phyloP scores from a whole-genome alignment of 1,284 basidiomycete species.

The Dichomitus squalens region DNA sequence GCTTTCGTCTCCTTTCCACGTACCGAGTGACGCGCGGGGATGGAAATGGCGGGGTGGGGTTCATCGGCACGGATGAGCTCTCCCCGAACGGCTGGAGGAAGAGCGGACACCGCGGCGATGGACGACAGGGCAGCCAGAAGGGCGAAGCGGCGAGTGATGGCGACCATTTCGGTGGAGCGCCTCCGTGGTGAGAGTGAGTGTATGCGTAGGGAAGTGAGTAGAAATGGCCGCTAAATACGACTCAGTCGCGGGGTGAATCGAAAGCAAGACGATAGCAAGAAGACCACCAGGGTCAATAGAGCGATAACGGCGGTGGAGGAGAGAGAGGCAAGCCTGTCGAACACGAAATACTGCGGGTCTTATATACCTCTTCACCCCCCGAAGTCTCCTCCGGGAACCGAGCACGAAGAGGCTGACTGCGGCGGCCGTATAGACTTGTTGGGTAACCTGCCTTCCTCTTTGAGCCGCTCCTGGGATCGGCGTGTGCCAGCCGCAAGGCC shows the following conservation, averaged over 20 bases:
- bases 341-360: conserved; percentile 14
- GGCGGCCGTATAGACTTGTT: too few relatives aligned
- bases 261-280: conserved; percentile 31
- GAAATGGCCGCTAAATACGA: conserved; percentile 8
- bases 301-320: conserved; percentile 23
- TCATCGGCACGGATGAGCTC: conserved; percentile 38
- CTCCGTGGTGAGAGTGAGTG: background rate
- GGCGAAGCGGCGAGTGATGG: conserved; percentile 46
- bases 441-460: too few relatives aligned
- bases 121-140: conserved; percentile 46
- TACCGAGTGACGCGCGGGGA: conserved; percentile 18
- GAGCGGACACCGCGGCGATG: conserved; percentile 41
- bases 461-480: too few relatives aligned
- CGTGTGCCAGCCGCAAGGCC: too few relatives aligned
- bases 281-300: conserved; percentile 34
- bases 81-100: conserved; percentile 37
- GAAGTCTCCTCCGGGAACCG: background rate
- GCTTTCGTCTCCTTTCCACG: background rate
- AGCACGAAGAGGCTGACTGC: conserved; percentile 1
- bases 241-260: conserved; percentile 21
- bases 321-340: conserved; percentile 15
- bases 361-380: conserved; percentile 21
- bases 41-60: background rate
- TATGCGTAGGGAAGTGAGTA: conserved; percentile 12
- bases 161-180: conserved; percentile 43